Percentiles rank a stretch among this genome's conserved stretches.
These are phyloP conservation scores for Carex pumila DNA, from an alignment of 176 grass and related monocot genomes.

Conservation along the genomic window DNA sequence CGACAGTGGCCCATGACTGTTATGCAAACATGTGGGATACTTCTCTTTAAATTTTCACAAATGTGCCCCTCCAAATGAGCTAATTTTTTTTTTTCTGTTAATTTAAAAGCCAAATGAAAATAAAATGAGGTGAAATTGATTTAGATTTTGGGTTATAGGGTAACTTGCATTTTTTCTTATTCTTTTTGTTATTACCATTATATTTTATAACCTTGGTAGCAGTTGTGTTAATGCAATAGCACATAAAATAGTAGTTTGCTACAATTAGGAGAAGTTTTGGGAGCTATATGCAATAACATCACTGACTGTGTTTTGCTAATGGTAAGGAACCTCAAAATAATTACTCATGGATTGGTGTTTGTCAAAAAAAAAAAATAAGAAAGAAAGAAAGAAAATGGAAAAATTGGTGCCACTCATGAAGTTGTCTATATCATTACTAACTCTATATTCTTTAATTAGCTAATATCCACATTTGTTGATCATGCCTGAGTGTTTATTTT, in stretches of 20 bases:
- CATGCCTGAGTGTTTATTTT: background rate
- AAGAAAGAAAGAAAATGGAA: background rate
- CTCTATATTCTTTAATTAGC: background rate
- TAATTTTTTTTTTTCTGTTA: background rate
- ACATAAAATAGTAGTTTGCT: background rate
- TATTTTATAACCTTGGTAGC: background rate
- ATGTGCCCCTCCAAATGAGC: background rate
- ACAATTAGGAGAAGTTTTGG: background rate
- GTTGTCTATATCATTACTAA: background rate
- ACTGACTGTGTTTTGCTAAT: background rate
- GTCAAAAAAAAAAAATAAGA: background rate
- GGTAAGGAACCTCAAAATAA: background rate
- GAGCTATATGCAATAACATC: background rate
- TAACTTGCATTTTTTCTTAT: background rate
- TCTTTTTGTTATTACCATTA: background rate
- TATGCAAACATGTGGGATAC: background rate
- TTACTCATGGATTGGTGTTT: background rate
- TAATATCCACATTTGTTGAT: background rate
- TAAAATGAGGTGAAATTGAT: background rate
- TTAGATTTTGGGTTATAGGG: background rate
- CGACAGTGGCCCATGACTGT: background rate
- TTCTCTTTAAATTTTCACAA: background rate
- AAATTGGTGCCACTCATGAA: background rate
- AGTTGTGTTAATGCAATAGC: background rate
- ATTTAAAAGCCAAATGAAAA: background rate